These are phyloP conservation scores for Pyropia yezoensis DNA, from an alignment of 23 red algal genomes.

Conservation along the genomic window DNA sequence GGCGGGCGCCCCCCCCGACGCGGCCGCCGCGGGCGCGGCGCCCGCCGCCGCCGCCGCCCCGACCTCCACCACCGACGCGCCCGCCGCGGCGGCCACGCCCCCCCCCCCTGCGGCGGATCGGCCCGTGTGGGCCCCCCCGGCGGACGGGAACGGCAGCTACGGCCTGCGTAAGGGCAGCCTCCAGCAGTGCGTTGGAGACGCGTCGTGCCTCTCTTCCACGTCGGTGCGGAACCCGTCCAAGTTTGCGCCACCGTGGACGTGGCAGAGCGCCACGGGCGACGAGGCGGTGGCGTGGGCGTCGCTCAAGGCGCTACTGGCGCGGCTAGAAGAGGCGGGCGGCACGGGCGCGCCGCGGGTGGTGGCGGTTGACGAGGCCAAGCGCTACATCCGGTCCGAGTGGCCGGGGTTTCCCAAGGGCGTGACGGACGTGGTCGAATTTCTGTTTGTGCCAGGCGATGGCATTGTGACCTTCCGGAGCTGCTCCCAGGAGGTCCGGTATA, in stretches of 20 bases:
- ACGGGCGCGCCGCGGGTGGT: constrained; percentile 27
- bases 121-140: neutral
- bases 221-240: constrained; percentile 78
- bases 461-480: constrained; percentile 51
- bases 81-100: neutral
- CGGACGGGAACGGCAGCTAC: neutral
- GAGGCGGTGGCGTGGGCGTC: constrained; percentile 46
- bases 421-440: constrained; percentile 75
- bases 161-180: constrained; percentile 33
- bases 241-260: constrained; percentile 79
- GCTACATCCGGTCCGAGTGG: constrained; percentile 64
- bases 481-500: constrained; percentile 37
- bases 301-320: constrained; percentile 30
- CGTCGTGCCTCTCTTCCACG: constrained; percentile 56
- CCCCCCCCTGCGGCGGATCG: constrained; percentile 5
- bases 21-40: no score
- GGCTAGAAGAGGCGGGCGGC: constrained; percentile 14
- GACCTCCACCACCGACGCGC: neutral
- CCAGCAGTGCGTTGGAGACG: constrained; percentile 53
- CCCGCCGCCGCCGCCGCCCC: no score
- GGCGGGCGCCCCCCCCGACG: no score
- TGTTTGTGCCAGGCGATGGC: constrained; percentile 31
- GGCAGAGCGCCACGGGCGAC: constrained; percentile 36
- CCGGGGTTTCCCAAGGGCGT: constrained; percentile 42
- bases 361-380: constrained; percentile 6